A percentile compares a stretch with the other conserved stretches of the same genome.
Conservation (phyloP, 805 yeast genomes). For the Nakazawaea sp. region DNA sequence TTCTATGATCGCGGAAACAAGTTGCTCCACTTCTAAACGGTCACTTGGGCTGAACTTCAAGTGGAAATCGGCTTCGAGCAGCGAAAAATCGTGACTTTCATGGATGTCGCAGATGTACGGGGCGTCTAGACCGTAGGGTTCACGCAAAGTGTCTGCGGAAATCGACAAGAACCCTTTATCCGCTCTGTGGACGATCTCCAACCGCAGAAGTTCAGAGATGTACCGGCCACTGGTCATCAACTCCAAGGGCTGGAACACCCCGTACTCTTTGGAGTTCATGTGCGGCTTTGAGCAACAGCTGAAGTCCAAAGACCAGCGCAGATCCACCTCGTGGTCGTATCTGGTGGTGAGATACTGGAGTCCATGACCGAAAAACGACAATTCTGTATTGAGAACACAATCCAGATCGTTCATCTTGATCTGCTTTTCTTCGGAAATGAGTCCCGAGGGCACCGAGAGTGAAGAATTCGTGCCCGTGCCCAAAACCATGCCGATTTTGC, state of each 20-base stretch:
- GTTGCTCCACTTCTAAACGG: conserved; percentile 6
- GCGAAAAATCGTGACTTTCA: conserved; percentile 25
- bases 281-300: conserved; percentile 16
- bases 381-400: conserved; percentile 40
- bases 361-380: conserved; percentile 46
- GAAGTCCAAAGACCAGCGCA: conserved; percentile 17
- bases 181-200: conserved; percentile 26
- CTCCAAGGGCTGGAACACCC: conserved; percentile 50
- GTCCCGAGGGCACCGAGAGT: conserved; percentile 25
- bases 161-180: conserved; percentile 10
- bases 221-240: conserved; percentile 49
- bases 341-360: conserved; percentile 26
- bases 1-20: conserved; percentile 30
- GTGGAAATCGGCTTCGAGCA: conserved; percentile 11
- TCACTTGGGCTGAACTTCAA: conserved; percentile 10
- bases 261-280: conserved; percentile 20
- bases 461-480: conserved; percentile 67
- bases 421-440: conserved; percentile 16
- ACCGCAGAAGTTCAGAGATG: conserved; percentile 44
- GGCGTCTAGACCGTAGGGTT: conserved; percentile 30
- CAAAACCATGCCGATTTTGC: conserved; percentile 48
- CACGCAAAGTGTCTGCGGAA: not conserved
- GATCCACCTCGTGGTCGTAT: conserved; percentile 32
- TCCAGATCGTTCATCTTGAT: conserved; percentile 4
- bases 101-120: conserved; percentile 32